Percentiles rank a stretch among this genome's conserved stretches.
phyloP scores from a whole-genome alignment of 2,329 filamentous ascomycete species.

The Akanthomyces uredinophilus region DNA sequence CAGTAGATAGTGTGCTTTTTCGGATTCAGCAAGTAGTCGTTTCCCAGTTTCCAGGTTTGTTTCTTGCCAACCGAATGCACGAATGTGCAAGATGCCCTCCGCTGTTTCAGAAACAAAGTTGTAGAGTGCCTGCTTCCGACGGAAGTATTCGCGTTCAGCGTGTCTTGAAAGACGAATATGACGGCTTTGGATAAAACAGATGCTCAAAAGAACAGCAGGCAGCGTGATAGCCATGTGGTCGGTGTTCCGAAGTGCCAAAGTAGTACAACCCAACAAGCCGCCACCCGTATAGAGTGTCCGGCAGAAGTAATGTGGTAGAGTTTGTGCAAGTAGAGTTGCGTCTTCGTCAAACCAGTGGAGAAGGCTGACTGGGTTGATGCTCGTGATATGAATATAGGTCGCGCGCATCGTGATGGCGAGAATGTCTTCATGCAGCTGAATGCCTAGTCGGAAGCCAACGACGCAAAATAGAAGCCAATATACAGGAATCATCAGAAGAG shows the following conservation, averaged over 20 bases:
- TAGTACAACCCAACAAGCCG: too few relatives aligned
- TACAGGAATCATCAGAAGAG: too few relatives aligned
- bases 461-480: not conserved
- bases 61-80: not conserved
- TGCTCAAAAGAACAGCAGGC: not conserved
- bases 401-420: not conserved
- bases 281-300: not conserved
- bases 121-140: not conserved
- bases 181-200: not conserved
- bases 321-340: not conserved
- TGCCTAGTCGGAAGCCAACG: not conserved
- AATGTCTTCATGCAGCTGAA: not conserved
- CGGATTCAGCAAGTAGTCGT: not conserved
- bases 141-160: too few relatives aligned
- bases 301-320: not conserved
- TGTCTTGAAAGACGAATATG: not conserved
- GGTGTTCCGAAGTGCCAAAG: too few relatives aligned
- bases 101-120: not conserved
- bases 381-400: too few relatives aligned
- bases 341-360: slow-evolving; percentile 11
- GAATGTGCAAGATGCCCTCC: not conserved
- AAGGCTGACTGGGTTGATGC: too few relatives aligned
- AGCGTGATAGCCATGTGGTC: too few relatives aligned
- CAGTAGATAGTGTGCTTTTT: not conserved
- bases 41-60: not conserved